These are phyloP conservation scores for Sporobolomyces phaffii DNA, from an alignment of 768 basidiomycete species.

Conservation along the genomic window DNA sequence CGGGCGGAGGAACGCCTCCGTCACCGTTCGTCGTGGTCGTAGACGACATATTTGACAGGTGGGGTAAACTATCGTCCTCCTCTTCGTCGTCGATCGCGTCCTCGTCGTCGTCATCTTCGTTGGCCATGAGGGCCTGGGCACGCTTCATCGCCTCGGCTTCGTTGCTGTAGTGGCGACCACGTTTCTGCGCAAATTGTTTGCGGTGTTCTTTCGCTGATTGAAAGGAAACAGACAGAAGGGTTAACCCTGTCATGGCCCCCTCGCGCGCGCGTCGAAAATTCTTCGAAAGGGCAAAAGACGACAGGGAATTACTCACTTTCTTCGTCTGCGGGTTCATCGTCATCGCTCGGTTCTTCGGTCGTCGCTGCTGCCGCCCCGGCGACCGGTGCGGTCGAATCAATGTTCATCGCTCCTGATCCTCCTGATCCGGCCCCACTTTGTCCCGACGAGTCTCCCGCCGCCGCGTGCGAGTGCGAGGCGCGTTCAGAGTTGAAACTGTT, in stretches of 20 bases:
- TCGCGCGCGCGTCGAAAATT: too few species aligned
- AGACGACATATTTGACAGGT: neutral
- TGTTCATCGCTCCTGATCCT: neutral
- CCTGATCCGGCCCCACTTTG: neutral
- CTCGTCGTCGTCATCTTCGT: constrained; percentile 25
- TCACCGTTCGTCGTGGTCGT: neutral
- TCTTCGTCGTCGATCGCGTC: constrained; percentile 9
- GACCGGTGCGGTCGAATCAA: neutral
- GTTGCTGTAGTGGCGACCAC: constrained; percentile 33
- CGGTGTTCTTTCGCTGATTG: constrained; percentile 38
- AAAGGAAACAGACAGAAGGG: too few species aligned
- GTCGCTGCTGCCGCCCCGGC: neutral
- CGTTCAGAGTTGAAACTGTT: constrained; percentile 2
- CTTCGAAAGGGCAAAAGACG: neutral
- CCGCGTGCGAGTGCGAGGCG: too few species aligned
- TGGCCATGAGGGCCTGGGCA: constrained; percentile 19
- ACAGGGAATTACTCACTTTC: constrained; percentile 23
- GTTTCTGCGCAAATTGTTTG: constrained; percentile 24
- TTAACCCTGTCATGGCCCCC: too few species aligned
- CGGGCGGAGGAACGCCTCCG: neutral
- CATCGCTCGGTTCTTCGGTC: constrained; percentile 19
- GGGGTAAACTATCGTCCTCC: neutral
- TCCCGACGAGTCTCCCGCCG: neutral
- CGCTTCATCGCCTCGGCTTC: constrained; percentile 38
- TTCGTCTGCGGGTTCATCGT: constrained; percentile 30